Conservation (phyloP, 2,329 filamentous ascomycete genomes). For the Colletotrichum tropicicola region DNA sequence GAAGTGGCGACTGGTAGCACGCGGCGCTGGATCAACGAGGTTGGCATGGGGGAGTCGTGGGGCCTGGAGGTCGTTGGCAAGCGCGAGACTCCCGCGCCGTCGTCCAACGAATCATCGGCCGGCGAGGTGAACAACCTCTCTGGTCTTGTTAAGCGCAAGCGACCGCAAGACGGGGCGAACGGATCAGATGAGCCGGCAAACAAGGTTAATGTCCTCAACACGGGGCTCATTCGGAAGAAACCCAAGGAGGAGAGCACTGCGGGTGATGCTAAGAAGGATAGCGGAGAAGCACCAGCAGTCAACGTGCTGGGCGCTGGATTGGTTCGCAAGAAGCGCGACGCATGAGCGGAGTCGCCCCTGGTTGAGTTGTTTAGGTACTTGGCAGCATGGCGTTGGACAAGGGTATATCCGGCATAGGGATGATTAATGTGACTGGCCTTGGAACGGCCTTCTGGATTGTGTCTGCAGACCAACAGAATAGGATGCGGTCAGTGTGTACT, state of each 20-base stretch:
- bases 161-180: conserved; percentile 36
- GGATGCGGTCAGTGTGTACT: too few species aligned
- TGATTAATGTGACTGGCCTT: neutral
- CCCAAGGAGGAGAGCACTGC: conserved; percentile 48
- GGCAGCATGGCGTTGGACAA: neutral
- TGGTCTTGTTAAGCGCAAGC: conserved; percentile 58
- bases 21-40: conserved; percentile 74
- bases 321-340: conserved; percentile 60
- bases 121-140: conserved; percentile 55
- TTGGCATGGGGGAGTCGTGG: conserved; percentile 63
- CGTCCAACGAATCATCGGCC: conserved; percentile 15
- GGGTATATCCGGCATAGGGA: neutral
- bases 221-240: conserved; percentile 65
- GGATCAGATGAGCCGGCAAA: conserved; percentile 11
- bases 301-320: conserved; percentile 55
- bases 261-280: conserved; percentile 25
- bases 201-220: conserved; percentile 56
- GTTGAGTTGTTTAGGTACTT: neutral
- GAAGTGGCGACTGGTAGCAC: conserved; percentile 73
- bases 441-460: neutral
- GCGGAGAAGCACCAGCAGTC: neutral
- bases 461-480: neutral
- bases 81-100: conserved; percentile 36
- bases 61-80: conserved; percentile 59
- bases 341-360: neutral